Conservation (phyloP, 225 moss, liverwort and hornwort species). For the Polytrichum formosum region DNA sequence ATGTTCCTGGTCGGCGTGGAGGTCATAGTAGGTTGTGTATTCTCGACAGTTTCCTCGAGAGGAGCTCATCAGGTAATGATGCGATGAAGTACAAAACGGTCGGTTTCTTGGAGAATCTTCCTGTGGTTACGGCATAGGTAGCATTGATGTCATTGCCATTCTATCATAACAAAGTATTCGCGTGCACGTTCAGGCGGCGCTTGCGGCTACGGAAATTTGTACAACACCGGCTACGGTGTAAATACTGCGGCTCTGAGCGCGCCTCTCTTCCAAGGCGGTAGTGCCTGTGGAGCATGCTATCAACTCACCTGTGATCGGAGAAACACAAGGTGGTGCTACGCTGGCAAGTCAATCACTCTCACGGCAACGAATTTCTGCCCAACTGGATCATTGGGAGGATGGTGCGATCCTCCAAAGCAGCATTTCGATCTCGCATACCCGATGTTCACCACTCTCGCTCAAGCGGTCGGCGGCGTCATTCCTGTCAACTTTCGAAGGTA, state of each 20-base stretch:
- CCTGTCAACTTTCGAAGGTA: conserved; percentile 11
- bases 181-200: conserved; percentile 4
- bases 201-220: conserved; percentile 11
- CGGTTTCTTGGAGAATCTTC: neutral
- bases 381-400: neutral
- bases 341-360: neutral
- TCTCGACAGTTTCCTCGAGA: neutral
- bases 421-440: conserved; percentile 31
- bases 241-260: conserved; percentile 11
- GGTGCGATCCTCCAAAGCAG: conserved; percentile 18
- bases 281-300: conserved; percentile 15
- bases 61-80: neutral
- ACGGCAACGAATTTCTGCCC: conserved; percentile 22
- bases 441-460: conserved; percentile 6
- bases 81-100: neutral
- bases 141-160: too few relatives aligned
- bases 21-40: too few relatives aligned
- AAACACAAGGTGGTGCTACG: conserved; percentile 8
- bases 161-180: neutral
- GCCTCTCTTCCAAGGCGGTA: conserved; percentile 10
- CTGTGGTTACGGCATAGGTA: neutral
- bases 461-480: neutral
- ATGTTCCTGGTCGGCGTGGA: too few relatives aligned
- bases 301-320: conserved; percentile 5
- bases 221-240: conserved; percentile 11